A percentile compares a stretch with the other conserved stretches of the same genome.
These are phyloP conservation scores for Teratosphaeria viscida DNA, from an alignment of 2,329 filamentous ascomycete species.

Conservation along the genomic window DNA sequence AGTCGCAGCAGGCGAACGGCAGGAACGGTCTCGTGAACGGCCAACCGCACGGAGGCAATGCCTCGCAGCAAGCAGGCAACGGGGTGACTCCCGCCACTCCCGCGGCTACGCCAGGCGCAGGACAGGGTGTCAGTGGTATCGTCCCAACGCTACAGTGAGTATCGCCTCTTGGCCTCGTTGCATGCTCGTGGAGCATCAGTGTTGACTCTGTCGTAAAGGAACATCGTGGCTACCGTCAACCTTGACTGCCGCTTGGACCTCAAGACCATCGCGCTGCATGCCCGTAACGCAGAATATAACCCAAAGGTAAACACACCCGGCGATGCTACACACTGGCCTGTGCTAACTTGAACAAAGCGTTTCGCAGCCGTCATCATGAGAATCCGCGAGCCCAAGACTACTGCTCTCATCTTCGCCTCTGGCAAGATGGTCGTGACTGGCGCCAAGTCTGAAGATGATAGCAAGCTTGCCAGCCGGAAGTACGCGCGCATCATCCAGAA, in stretches of 20 bases:
- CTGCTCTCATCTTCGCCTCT: constrained; percentile 91
- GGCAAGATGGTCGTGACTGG: constrained; percentile 99
- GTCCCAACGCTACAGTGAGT: constrained; percentile 96
- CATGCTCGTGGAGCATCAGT: constrained; percentile 14
- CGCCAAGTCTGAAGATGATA: constrained; percentile 96
- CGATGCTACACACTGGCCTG: neutral
- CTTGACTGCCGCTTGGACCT: constrained; percentile 75
- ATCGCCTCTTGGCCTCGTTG: constrained; percentile 33
- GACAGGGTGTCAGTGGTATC: constrained; percentile 70
- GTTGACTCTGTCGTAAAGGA: constrained; percentile 49
- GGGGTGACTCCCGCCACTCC: constrained; percentile 84
- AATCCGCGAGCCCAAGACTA: constrained; percentile 98
- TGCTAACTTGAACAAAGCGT: constrained; percentile 49
- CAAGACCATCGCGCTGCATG: constrained; percentile 97
- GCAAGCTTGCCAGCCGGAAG: constrained; percentile 91
- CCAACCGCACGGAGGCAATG: constrained; percentile 34
- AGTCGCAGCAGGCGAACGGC: constrained; percentile 13
- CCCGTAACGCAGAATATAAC: constrained; percentile 97
- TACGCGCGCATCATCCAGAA: constrained; percentile 99
- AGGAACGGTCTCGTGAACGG: constrained; percentile 40
- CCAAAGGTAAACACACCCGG: constrained; percentile 60
- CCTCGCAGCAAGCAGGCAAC: constrained; percentile 46
- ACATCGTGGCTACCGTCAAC: constrained; percentile 98
- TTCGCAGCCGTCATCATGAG: constrained; percentile 99
- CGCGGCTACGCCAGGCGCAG: constrained; percentile 79